These are phyloP conservation scores for Colletotrichum higginsianum DNA, from an alignment of 2,329 filamentous ascomycete genomes.

Conservation along the genomic window DNA sequence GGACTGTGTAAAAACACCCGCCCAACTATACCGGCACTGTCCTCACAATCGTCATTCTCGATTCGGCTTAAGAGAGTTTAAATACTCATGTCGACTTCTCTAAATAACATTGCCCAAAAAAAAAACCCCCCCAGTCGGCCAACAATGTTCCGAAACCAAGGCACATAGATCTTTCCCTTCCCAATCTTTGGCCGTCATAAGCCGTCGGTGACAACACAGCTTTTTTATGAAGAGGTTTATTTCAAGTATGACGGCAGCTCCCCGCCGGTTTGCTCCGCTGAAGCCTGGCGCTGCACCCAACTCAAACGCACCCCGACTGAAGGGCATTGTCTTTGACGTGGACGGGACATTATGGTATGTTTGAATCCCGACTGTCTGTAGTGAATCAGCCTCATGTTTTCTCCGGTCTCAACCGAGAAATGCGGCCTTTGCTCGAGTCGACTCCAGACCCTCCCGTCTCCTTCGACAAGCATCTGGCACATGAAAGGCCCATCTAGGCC, in stretches of 20 bases:
- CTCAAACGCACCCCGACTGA: slow-evolving; percentile 61
- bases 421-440: background rate
- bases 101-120: slow-evolving; percentile 3
- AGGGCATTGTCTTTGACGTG: slow-evolving; percentile 87
- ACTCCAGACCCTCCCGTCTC: background rate
- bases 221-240: slow-evolving; percentile 49
- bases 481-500: background rate
- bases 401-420: background rate
- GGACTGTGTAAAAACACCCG: background rate
- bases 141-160: too few species aligned
- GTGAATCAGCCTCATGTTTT: background rate
- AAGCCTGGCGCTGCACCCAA: slow-evolving; percentile 53
- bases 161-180: background rate
- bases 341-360: slow-evolving; percentile 92
- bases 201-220: background rate
- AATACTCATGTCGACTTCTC: slow-evolving; percentile 8
- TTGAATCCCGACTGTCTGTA: background rate
- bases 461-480: too few species aligned
- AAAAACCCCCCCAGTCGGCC: background rate
- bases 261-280: slow-evolving; percentile 71
- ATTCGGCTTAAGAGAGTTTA: slow-evolving; percentile 2
- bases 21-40: slow-evolving; percentile 9
- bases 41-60: slow-evolving; percentile 6
- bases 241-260: slow-evolving; percentile 59
- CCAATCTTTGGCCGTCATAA: background rate